Evolutionary conservation across 2,329 filamentous ascomycete species (phyloP), one percentile per base, ranked within the genome.

Genomic region (Pseudonectria buxi): DNA sequence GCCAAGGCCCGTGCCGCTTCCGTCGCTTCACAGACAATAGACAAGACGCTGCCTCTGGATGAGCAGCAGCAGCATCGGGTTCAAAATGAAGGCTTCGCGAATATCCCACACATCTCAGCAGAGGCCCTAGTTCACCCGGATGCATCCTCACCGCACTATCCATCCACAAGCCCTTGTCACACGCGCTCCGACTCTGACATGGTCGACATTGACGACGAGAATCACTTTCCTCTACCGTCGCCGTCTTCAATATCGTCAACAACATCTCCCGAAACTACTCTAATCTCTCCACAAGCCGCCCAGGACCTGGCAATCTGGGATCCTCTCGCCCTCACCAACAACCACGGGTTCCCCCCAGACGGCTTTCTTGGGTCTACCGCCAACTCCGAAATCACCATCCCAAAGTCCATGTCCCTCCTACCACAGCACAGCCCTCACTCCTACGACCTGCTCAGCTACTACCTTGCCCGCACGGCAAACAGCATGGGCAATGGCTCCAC

Each of bases 401-500:
- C 47, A 1, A 45, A 52, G 44, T 49, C 56, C 7, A 50, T 59
- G 37, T 40, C 52, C 4, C 46, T 61, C 36, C 36, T 59, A 9
- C 52, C 57, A 3, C 46, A 55, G 4, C 49, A 55, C 22, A 47
- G 50, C 2, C 54, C 52, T 14, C 62, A 55, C 50, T 69, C 54
- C 37, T 62, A 62, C 54, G 65, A 68, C 30, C 55, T 70, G 5
- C 55, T 71, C 9, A 63, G 61, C 36, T 67, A 69, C 46, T 71
- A 70, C 41, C 43, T 69, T 6, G 49, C 55, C 2, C 63, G 62
- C 2, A 70, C 66, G 0, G 61, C 64, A 12, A 61, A 62, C 28
- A 67, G 63, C 33, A 69, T 70, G 65, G 65, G 63, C 24, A 70
- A 70, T 35, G 66, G 64, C 1, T 65, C 67, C 1, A 68, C 66